Conservation (phyloP, 495 filamentous ascomycete genomes). For the Poronia punctata region DNA sequence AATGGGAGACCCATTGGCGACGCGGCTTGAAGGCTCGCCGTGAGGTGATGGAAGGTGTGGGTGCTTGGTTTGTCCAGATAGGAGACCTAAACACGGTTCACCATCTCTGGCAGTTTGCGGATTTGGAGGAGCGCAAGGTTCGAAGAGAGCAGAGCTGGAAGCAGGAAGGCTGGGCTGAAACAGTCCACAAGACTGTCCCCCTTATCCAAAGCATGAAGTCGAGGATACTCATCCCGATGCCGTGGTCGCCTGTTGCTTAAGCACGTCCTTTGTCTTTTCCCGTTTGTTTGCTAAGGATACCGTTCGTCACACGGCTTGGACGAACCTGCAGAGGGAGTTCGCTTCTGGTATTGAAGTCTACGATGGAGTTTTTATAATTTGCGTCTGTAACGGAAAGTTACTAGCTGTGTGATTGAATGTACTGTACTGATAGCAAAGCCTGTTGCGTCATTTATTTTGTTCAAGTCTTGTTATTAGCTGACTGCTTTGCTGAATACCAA, state of each 20-base stretch:
- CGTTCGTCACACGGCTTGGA: too few species aligned
- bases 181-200: constrained; percentile 96
- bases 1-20: constrained; percentile 99
- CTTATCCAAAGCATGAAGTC: constrained; percentile 96
- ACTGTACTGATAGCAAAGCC: constrained; percentile 1
- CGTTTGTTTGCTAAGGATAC: background rate
- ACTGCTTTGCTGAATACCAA: constrained; percentile 31
- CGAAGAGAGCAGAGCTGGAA: constrained; percentile 92
- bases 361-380: too few species aligned
- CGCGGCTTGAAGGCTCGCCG: constrained; percentile 78
- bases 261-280: background rate
- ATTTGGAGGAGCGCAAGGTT: constrained; percentile 87
- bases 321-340: too few species aligned
- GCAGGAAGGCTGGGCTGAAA: constrained; percentile 93
- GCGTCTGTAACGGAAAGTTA: too few species aligned
- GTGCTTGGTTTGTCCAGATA: constrained; percentile 98
- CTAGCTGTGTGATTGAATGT: background rate
- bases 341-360: too few species aligned
- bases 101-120: constrained; percentile 97
- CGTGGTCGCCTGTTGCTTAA: constrained; percentile 88
- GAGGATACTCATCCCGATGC: constrained; percentile 86
- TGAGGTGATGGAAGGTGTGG: constrained; percentile 97
- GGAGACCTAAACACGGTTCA: constrained; percentile 97
- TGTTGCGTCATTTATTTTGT: background rate
- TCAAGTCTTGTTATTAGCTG: constrained; percentile 1